phyloP scores from a whole-genome alignment of 1,284 basidiomycete genomes.

The Tilletiaria anomala region DNA sequence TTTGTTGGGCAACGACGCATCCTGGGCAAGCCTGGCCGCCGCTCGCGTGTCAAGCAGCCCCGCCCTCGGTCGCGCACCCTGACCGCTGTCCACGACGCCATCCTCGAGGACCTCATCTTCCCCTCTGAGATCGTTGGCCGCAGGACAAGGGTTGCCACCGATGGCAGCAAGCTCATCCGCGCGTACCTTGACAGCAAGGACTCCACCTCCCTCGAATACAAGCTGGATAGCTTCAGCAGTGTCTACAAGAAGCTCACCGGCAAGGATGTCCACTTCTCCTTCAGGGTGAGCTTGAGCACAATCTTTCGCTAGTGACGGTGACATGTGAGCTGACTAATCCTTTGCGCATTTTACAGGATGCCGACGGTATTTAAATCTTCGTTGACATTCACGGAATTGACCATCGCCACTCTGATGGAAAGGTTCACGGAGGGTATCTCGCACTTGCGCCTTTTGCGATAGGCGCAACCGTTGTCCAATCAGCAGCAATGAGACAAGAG shows the following conservation, averaged over 20 bases:
- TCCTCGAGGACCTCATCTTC: slow-evolving; percentile 97
- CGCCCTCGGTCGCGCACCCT: slow-evolving; percentile 92
- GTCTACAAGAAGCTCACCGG: slow-evolving; percentile 88
- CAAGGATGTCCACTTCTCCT: slow-evolving; percentile 58
- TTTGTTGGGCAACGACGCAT: slow-evolving; percentile 98
- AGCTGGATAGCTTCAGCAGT: slow-evolving; percentile 88
- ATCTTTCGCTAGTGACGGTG: neutral
- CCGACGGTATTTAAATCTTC: slow-evolving; percentile 1
- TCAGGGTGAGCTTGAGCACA: slow-evolving; percentile 4
- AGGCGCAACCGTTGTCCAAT: too few species aligned
- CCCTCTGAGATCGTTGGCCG: slow-evolving; percentile 98
- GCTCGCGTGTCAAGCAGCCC: slow-evolving; percentile 84
- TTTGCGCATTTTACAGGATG: neutral
- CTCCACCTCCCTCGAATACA: slow-evolving; percentile 97
- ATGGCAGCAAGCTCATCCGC: slow-evolving; percentile 20
- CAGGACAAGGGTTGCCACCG: slow-evolving; percentile 56
- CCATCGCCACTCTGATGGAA: too few species aligned
- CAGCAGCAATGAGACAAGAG: too few species aligned
- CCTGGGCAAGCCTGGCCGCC: slow-evolving; percentile 91
- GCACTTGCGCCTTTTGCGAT: too few species aligned
- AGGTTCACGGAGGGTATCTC: too few species aligned
- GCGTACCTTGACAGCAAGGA: slow-evolving; percentile 63
- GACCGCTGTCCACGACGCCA: slow-evolving; percentile 92
- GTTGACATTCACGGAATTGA: too few species aligned
- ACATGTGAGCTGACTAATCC: neutral